Evolutionary conservation across 2,329 filamentous ascomycete species (phyloP), one percentile per base, ranked within the genome.

Genomic region (Bretziella fagacearum): DNA sequence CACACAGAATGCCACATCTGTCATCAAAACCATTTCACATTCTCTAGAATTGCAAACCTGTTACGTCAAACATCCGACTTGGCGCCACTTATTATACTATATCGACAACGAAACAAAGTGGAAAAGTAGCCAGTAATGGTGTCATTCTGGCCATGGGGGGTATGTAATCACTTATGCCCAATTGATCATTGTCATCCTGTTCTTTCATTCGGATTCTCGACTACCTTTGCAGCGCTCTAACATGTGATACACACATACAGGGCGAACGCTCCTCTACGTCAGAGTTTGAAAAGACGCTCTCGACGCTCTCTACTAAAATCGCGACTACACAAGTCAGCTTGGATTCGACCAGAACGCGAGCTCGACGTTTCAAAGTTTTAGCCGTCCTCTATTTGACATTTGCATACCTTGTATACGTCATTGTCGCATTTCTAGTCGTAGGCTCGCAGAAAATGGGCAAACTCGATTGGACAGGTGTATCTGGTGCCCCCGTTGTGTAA

Each of bases 381-480:
- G 86, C 79, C 76, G 94, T 86, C 0, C 73, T 98, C 11, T 98
- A 96, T 60, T 78, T 87, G 2, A 78, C 78, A 48, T 89, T 98
- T 56, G 84, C 81, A 44, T 98, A 96, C 62, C 78, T 95, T 3
- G 74, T 96, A 40, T 87, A 85, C 56, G 73, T 78, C 7, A 77
- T 94, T 23, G 80, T 96, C 46, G 69, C 93, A 37, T 71, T 81
- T 3, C 70, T 98, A 5, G 85, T 95, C 6, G 77, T 94, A 3
- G 91, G 91, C 44, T 84, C 81, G 69, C 71, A 76, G 54, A 81
- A 82, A 55, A 82, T 91, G 71, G 78, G 80, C 3, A 58, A 77
- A 0, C 67, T 73, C 52, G 89, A 96, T 65, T 91, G 86, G 66
- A 77, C 77, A 5, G 81, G 79, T 40, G 66, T 96, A 27, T 71